phyloP scores from a whole-genome alignment of 345 rosid species.

The Eutrema yunnanense region DNA sequence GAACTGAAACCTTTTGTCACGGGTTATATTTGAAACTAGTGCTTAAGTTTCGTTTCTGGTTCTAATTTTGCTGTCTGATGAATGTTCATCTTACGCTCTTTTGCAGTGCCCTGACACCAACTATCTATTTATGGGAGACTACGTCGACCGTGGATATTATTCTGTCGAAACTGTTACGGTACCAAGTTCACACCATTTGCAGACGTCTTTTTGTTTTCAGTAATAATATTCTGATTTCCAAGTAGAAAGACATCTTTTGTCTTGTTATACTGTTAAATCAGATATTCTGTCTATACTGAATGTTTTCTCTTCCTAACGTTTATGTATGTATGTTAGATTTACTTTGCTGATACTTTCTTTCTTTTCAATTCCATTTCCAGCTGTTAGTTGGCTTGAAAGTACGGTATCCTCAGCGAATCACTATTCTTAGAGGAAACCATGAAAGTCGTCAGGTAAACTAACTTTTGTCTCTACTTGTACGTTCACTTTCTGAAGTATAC shows the following conservation, averaged over 20 bases:
- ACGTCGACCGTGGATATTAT: constrained; percentile 96
- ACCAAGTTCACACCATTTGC: constrained; percentile 18
- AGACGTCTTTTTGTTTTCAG: background rate
- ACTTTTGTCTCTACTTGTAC: background rate
- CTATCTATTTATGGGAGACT: constrained; percentile 98
- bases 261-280: background rate
- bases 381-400: constrained; percentile 77
- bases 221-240: background rate
- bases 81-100: constrained; percentile 10
- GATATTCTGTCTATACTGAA: background rate
- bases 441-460: constrained; percentile 79
- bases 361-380: constrained; percentile 27
- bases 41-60: background rate
- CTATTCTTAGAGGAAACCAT: constrained; percentile 85
- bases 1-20: background rate
- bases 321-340: background rate
- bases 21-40: background rate
- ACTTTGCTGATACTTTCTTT: constrained; percentile 14
- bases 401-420: constrained; percentile 70
- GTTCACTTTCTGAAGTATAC: background rate
- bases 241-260: background rate
- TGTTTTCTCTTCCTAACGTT: background rate
- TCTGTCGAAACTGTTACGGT: constrained; percentile 98
- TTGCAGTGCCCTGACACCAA: constrained; percentile 97
- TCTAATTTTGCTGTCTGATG: constrained; percentile 1